These are phyloP conservation scores for Eucalyptus erythrocorys DNA, from an alignment of 345 rosid genomes.

Conservation along the genomic window DNA sequence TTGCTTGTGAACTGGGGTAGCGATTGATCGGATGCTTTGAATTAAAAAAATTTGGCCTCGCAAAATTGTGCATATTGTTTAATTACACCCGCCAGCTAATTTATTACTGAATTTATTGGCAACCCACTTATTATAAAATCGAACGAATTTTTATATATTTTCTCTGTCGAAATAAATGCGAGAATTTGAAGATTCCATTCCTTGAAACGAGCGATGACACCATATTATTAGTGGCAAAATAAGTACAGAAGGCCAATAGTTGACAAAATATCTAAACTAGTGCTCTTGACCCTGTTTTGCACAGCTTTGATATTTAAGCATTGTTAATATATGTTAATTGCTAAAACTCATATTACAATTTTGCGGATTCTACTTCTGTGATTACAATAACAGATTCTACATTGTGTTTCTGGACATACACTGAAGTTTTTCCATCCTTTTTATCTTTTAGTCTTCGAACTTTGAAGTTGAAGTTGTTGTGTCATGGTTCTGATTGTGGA, in stretches of 20 bases:
- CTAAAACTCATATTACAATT: not conserved
- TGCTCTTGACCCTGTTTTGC: not conserved
- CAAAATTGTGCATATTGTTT: not conserved
- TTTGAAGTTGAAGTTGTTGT: not conserved
- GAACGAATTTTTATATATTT: not conserved
- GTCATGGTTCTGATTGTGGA: not conserved
- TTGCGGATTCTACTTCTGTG: not conserved
- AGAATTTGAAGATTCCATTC: not conserved
- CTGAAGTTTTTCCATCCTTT: not conserved
- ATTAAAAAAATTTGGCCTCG: no score
- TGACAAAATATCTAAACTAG: not conserved
- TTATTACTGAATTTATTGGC: not conserved
- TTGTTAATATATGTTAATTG: not conserved
- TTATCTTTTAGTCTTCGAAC: not conserved
- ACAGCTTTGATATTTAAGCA: not conserved
- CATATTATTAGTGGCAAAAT: not conserved
- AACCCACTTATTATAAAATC: not conserved
- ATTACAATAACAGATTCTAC: not conserved
- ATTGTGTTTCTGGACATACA: not conserved
- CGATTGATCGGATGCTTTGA: not conserved
- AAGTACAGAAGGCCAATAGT: not conserved
- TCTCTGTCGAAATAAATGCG: not conserved
- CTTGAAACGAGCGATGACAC: not conserved
- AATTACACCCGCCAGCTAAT: not conserved
- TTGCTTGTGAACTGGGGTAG: not conserved